A percentile compares a stretch with the other conserved stretches of the same genome.
These are phyloP conservation scores for Dactylella cylindrospora DNA, from an alignment of 2,329 filamentous ascomycete species.

Conservation along the genomic window DNA sequence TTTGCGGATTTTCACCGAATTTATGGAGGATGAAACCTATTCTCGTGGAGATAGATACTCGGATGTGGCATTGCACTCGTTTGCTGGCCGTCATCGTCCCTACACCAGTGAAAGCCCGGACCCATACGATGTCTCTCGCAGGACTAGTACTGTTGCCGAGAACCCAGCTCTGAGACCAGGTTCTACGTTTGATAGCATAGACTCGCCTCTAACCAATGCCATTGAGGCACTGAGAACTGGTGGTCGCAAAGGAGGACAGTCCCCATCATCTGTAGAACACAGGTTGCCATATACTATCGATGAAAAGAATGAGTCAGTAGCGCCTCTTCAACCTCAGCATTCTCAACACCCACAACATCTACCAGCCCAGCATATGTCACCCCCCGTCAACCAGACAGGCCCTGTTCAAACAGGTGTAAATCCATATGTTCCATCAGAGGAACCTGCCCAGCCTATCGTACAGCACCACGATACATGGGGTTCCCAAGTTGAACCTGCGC, in stretches of 20 bases:
- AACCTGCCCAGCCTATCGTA: slow-evolving; percentile 8
- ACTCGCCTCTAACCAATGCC: slow-evolving; percentile 30
- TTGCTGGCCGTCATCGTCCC: slow-evolving; percentile 22
- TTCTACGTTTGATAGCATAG: slow-evolving; percentile 38
- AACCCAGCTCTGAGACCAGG: slow-evolving; percentile 16
- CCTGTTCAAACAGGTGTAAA: slow-evolving; percentile 4
- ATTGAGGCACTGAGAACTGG: slow-evolving; percentile 37
- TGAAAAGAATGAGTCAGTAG: slow-evolving; percentile 19
- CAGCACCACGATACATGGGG: slow-evolving; percentile 24
- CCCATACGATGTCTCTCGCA: slow-evolving; percentile 28
- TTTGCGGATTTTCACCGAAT: slow-evolving; percentile 47
- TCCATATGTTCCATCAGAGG: slow-evolving; percentile 16
- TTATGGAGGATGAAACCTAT: slow-evolving; percentile 49
- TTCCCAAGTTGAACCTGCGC: slow-evolving; percentile 4
- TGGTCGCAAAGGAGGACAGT: slow-evolving; percentile 25
- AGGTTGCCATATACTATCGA: slow-evolving; percentile 38
- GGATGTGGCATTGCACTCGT: slow-evolving; percentile 36
- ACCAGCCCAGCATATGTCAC: slow-evolving; percentile 2
- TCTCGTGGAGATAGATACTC: slow-evolving; percentile 48
- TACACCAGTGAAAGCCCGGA: slow-evolving; percentile 35
- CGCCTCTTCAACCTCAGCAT: slow-evolving; percentile 22
- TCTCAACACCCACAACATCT: too few relatives aligned
- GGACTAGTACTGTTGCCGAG: slow-evolving; percentile 4
- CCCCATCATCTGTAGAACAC: slow-evolving; percentile 31
- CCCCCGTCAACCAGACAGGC: slow-evolving; percentile 2